phyloP scores from a whole-genome alignment of 129 eudicot genomes.

The Escallonia herrerae region DNA sequence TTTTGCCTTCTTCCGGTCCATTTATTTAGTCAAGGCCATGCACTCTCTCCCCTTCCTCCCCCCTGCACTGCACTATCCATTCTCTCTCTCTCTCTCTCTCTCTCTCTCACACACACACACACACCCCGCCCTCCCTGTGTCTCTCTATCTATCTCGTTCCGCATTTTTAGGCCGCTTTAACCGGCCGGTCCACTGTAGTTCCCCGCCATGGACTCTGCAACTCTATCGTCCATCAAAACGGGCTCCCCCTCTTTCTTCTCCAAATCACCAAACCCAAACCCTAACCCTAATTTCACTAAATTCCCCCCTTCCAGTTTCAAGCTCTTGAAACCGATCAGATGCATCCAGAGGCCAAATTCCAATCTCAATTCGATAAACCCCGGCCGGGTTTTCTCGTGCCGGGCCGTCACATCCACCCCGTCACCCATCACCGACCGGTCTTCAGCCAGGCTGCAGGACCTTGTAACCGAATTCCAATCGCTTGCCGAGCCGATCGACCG shows the following conservation, averaged over 20 bases:
- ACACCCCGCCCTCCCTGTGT: background rate
- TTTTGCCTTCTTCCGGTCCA: background rate
- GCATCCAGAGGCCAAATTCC: constrained; percentile 3
- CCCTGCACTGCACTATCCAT: background rate
- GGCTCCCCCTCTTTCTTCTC: constrained; percentile 20
- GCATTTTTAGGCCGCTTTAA: background rate
- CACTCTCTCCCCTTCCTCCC: background rate
- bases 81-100: background rate
- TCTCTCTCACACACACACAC: too few relatives aligned
- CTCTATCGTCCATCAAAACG: constrained; percentile 16
- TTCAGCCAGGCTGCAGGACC: constrained; percentile 35
- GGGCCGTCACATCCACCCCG: constrained; percentile 36
- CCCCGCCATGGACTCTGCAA: constrained; percentile 17
- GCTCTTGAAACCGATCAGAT: constrained; percentile 14
- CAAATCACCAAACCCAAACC: constrained; percentile 20
- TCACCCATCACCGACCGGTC: constrained; percentile 29
- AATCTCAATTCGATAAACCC: constrained; percentile 1
- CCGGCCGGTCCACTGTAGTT: background rate
- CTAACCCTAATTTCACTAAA: constrained; percentile 9
- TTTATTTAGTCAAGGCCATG: background rate
- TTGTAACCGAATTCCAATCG: constrained; percentile 46
- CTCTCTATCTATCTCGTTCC: background rate
- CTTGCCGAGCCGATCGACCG: constrained; percentile 58
- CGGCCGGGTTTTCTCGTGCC: constrained; percentile 18
- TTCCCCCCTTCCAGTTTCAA: constrained; percentile 6